Evolutionary conservation across 495 filamentous ascomycete genomes (phyloP).

Genomic region (Tirmania nivea): DNA sequence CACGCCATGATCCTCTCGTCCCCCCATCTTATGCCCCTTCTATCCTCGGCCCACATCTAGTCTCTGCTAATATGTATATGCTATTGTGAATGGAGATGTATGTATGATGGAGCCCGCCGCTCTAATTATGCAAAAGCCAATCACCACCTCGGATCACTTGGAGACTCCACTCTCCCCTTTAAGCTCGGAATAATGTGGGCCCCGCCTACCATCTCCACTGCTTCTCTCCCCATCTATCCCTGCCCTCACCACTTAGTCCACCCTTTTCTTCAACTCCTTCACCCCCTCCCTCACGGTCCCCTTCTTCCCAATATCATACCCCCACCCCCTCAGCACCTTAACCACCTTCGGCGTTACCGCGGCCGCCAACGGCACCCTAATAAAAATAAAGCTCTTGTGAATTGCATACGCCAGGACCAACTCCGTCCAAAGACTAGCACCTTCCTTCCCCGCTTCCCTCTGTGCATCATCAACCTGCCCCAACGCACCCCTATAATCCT

Average conservation of each 20-base stretch:
- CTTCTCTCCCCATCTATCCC: neutral
- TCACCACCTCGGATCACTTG: too few species aligned
- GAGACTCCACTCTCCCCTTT: too few species aligned
- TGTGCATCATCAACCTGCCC: constrained; percentile 22
- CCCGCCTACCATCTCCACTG: too few species aligned
- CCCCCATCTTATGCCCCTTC: too few species aligned
- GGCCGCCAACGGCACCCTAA: constrained; percentile 72
- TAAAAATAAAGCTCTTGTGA: constrained; percentile 94
- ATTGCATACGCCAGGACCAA: constrained; percentile 87
- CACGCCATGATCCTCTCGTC: too few species aligned
- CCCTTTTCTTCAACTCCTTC: neutral
- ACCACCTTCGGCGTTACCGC: constrained; percentile 84
- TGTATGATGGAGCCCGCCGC: too few species aligned
- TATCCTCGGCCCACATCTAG: too few species aligned
- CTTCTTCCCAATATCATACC: constrained; percentile 49
- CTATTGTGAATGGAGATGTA: too few species aligned
- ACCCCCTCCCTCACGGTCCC: constrained; percentile 26
- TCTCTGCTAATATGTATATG: too few species aligned
- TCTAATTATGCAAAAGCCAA: too few species aligned
- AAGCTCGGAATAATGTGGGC: too few species aligned
- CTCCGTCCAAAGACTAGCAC: constrained; percentile 58
- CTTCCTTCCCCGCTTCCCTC: constrained; percentile 2
- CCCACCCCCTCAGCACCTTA: constrained; percentile 63
- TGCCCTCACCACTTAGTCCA: neutral
- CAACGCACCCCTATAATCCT: constrained; percentile 26